Base-by-base conservation (phyloP, 2,329 filamentous ascomycete species). In the Botrytis pseudocinerea region DNA sequence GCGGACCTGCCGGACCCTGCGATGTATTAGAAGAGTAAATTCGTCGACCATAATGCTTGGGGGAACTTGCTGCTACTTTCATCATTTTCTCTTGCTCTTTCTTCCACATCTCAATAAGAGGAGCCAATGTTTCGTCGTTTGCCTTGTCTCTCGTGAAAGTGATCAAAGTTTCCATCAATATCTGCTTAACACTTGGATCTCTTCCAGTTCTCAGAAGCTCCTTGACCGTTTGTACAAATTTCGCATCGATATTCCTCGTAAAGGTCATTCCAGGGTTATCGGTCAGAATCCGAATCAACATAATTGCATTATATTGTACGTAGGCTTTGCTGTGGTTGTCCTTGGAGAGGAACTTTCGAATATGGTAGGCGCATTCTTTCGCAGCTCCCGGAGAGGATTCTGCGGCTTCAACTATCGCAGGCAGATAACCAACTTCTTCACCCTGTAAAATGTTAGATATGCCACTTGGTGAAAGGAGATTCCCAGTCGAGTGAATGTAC, bases 241-340 rank as follows among this genome's bases (percentile, higher is more conserved):
- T 93, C 80, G 91, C 87, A 82, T 98, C 95, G 60, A 98, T 83
- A 81, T 97, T 95, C 77, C 92, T 89, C n/a, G 95, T 97, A 80
- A 99, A 99, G 2, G 90, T 94, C 70, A 88, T 87, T 44, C 95
- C 95, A 0, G 96, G 96, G 81, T 99, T 98, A 82, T 98, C 95
- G 78, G 91, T 87, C 76, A 99, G 85, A 79, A 99, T 99, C 75
- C 95, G 92, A 77, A 97, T 87, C 72, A 99, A 88, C 96, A 98
- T 98, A 79, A 98, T 90, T 76, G 94, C 92, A 84, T 98, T 98
- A 87, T 98, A 98, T 82, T 98, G 95, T 77, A 91, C 90, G 78
- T 92, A 90, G 16, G 93, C 85, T 63, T 85, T 85, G 40, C 82
- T 81, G 78, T 83, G 89, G 82, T 93, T 90, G 63, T 95, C 92